Conservation (phyloP, 2,329 filamentous ascomycete species). For the Knoxdaviesia proteae region DNA sequence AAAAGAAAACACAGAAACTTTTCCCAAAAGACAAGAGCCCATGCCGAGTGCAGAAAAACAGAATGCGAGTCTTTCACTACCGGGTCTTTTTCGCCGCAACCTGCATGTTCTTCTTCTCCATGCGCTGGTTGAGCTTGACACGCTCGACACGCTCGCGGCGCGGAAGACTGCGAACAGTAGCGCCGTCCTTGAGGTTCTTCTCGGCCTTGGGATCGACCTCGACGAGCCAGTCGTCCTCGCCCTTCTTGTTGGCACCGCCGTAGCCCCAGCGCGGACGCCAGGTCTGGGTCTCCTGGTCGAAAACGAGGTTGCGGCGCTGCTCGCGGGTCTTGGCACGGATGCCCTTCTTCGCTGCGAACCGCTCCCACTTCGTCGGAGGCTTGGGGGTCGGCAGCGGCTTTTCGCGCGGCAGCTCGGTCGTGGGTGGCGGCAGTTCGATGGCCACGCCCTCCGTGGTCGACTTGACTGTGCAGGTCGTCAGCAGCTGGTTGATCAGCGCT, state of each 20-base stretch:
- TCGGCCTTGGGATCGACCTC: constrained; percentile 71
- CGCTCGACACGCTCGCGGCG: constrained; percentile 45
- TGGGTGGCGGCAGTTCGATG: constrained; percentile 50
- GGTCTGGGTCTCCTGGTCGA: constrained; percentile 64
- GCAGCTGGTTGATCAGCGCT: constrained; percentile 79
- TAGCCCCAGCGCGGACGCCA: constrained; percentile 95
- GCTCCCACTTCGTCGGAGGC: constrained; percentile 81
- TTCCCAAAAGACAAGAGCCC: no score
- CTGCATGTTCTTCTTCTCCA: constrained; percentile 45
- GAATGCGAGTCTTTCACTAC: no score
- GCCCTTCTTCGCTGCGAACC: constrained; percentile 91
- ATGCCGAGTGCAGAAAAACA: no score
- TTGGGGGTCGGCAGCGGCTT: constrained; percentile 74
- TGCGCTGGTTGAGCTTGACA: constrained; percentile 49
- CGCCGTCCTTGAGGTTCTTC: constrained; percentile 38
- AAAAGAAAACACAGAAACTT: no score
- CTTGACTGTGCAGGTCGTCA: constrained; percentile 65
- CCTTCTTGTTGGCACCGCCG: constrained; percentile 72
- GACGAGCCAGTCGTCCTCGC: constrained; percentile 70
- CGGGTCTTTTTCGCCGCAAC: constrained; percentile 13
- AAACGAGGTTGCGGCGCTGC: constrained; percentile 52
- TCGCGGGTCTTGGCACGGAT: constrained; percentile 78
- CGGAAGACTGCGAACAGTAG: constrained; percentile 38
- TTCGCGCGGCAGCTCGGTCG: constrained; percentile 64
- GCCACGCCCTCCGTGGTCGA: constrained; percentile 52